Conservation (phyloP, 768 basidiomycete species). For the Roridomyces roridus region DNA sequence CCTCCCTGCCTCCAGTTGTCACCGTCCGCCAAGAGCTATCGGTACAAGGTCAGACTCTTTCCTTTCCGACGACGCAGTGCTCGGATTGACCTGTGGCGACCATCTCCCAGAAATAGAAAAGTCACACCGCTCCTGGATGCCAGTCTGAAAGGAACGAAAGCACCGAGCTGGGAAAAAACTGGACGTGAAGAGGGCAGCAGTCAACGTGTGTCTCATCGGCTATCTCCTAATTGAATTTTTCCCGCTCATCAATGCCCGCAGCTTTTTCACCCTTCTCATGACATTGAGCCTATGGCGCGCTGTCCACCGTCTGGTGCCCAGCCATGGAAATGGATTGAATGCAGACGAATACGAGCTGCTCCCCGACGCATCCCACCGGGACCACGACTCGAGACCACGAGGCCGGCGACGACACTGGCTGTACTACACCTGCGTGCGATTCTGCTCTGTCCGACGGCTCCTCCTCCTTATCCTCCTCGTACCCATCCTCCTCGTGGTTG, state of each 20-base stretch:
- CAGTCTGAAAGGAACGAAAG: too few species aligned
- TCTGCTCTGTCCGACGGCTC: slow-evolving; percentile 36
- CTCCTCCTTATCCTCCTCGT: slow-evolving; percentile 27
- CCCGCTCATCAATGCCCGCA: neutral
- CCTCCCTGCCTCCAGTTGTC: too few species aligned
- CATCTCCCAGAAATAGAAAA: too few species aligned
- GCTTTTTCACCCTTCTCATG: neutral
- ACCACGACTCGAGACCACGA: slow-evolving; percentile 14
- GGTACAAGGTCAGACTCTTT: too few species aligned
- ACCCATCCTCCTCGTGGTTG: slow-evolving; percentile 31
- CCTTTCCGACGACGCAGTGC: too few species aligned
- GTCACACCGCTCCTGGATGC: too few species aligned
- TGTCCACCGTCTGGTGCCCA: neutral
- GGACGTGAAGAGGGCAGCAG: too few species aligned
- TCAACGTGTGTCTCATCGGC: too few species aligned
- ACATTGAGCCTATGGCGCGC: slow-evolving; percentile 6
- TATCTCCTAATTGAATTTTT: too few species aligned
- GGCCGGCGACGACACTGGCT: slow-evolving; percentile 5
- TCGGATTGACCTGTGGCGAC: too few species aligned
- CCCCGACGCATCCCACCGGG: slow-evolving; percentile 13
- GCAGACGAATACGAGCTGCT: slow-evolving; percentile 17
- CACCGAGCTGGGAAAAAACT: too few species aligned
- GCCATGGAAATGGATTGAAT: neutral
- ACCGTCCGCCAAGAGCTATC: too few species aligned
- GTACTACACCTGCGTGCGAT: slow-evolving; percentile 17